Evolutionary conservation across 768 basidiomycete species (phyloP).

Genomic region (Suillus tomentosus): DNA sequence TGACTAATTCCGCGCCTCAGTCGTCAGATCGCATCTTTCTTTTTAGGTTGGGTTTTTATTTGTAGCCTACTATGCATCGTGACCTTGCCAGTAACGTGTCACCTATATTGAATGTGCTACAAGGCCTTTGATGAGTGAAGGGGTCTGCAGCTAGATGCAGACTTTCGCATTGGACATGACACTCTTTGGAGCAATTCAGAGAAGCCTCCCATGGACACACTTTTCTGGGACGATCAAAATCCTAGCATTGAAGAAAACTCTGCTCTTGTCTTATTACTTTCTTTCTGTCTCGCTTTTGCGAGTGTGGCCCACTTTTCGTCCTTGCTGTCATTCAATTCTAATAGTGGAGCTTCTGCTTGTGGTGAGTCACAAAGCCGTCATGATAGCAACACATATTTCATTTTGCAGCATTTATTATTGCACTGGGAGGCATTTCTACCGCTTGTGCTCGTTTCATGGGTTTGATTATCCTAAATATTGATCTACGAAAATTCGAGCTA

Average conservation of each 20-base stretch:
- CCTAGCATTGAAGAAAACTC: conserved; percentile 2
- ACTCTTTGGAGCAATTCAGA: not conserved
- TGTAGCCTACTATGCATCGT: conserved; percentile 31
- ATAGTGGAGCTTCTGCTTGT: conserved; percentile 22
- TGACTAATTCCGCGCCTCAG: conserved; percentile 21
- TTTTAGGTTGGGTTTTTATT: conserved; percentile 43
- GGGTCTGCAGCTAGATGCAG: not conserved
- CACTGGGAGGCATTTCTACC: conserved; percentile 46
- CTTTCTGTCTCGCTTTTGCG: conserved; percentile 33
- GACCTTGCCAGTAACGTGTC: conserved; percentile 16
- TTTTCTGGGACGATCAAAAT: not conserved
- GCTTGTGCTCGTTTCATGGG: conserved; percentile 42
- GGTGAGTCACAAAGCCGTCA: conserved; percentile 22
- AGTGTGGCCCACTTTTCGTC: conserved; percentile 35
- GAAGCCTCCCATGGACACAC: not conserved
- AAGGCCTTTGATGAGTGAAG: not conserved
- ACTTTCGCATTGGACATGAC: not conserved
- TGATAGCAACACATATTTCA: not conserved
- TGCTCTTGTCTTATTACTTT: conserved; percentile 27
- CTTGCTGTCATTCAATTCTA: conserved; percentile 27
- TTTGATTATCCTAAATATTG: conserved; percentile 37
- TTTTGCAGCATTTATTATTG: conserved; percentile 43
- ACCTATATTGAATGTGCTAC: conserved; percentile 3
- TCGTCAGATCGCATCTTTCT: conserved; percentile 40
- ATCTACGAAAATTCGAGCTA: conserved; percentile 34